Base-by-base conservation (phyloP, 768 basidiomycete genomes). In the Amylocystis lapponica region DNA sequence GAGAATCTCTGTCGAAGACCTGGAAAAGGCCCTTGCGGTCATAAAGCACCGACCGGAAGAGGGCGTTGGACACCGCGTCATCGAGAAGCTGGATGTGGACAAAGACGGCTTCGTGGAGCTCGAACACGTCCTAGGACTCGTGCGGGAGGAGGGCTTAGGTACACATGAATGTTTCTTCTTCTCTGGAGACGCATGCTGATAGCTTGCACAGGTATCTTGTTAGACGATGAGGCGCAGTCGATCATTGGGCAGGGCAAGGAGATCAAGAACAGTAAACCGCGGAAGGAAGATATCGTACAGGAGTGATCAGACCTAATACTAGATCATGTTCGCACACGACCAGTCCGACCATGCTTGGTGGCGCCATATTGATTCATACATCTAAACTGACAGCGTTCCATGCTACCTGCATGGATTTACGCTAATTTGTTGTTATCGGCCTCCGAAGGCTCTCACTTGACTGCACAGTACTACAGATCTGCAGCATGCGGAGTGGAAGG, bases 231-330 rank as follows among this genome's bases (percentile, higher is more conserved):
- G 46, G 90, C 86, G 3, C 78, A 86, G 65, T 78, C 79, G 10
- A 71, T 95, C 51, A 79, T 94, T 32, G 84, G 88, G 23, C 86
- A 90, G 61, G 84, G 90, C 23, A 76, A 72, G 42, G 90, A 94
- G 63, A 72, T 94, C 47, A 84, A 84, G 64, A 79, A 84, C 54
- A 76, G 71, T 59, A 77, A 67, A 56, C 90, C 92, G n/a, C 79
- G 90, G 61, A 93, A 95, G 67, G 95, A 96, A 69, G 94, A 98
- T 61, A 95, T 97, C 53, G 81, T 96, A 30, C 82, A 87, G 60
- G 86, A 88, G 52, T 57, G 29, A 31, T 41, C 35, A n/a, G n/a
- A n/a, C n/a, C n/a, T n/a, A n/a, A n/a, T n/a, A n/a, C n/a, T n/a
- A n/a, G n/a, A n/a, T n/a, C n/a, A n/a, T n/a, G n/a, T n/a, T n/a